A percentile compares a stretch with the other conserved stretches of the same genome.
phyloP scores from a whole-genome alignment of 768 basidiomycete genomes.

The Collybia sp. region DNA sequence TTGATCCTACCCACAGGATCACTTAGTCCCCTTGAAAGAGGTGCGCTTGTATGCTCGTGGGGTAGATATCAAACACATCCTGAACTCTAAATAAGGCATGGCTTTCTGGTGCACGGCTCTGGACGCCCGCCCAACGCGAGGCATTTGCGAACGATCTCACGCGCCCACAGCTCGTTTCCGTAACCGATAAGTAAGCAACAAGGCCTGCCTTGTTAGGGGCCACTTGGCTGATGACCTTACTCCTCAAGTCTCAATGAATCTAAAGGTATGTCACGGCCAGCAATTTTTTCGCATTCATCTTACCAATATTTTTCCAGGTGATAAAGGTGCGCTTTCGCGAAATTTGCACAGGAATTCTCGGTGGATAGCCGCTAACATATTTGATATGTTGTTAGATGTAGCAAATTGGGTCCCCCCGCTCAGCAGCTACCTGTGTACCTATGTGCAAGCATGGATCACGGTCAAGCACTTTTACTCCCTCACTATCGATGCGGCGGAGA shows the following conservation, averaged over 20 bases:
- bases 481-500: conserved; percentile 46
- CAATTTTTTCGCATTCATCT: background rate
- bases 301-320: conserved; percentile 22
- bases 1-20: conserved; percentile 29
- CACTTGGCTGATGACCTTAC: background rate
- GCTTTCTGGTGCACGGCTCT: conserved; percentile 48
- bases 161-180: conserved; percentile 49
- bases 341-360: too few relatives aligned
- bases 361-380: background rate
- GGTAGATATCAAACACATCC: background rate
- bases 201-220: too few relatives aligned
- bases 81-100: conserved; percentile 32
- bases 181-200: conserved; percentile 30
- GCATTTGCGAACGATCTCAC: conserved; percentile 52
- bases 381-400: too few relatives aligned
- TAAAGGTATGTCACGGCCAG: conserved; percentile 33
- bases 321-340: conserved; percentile 26
- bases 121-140: conserved; percentile 47
- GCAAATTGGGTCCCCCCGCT: conserved; percentile 48
- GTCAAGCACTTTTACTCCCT: conserved; percentile 48
- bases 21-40: conserved; percentile 52
- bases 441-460: conserved; percentile 48
- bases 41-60: conserved; percentile 12
- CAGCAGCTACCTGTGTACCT: conserved; percentile 45
- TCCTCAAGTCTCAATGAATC: conserved; percentile 36